phyloP scores from a whole-genome alignment of 2,329 filamentous ascomycete genomes.

The Cladosporium sp. region DNA sequence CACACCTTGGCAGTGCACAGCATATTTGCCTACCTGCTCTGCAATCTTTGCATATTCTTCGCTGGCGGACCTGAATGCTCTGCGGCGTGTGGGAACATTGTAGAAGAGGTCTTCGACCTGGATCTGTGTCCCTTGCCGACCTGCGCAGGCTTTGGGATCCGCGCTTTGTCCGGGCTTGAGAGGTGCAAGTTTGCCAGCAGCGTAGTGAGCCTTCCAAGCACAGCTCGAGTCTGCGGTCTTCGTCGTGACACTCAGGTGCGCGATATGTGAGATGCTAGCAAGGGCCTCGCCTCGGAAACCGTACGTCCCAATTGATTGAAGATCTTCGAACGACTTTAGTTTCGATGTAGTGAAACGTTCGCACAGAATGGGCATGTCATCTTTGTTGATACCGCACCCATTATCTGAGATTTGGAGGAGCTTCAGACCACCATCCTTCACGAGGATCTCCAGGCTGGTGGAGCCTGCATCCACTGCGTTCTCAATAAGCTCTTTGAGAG shows the following conservation, averaged over 20 bases:
- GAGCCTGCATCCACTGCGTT: constrained; percentile 97
- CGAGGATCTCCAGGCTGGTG: constrained; percentile 81
- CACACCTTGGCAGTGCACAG: constrained; percentile 85
- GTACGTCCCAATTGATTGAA: constrained; percentile 86
- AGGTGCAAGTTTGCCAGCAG: constrained; percentile 73
- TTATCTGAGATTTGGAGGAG: constrained; percentile 96
- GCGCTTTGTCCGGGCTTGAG: constrained; percentile 81
- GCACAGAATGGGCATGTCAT: constrained; percentile 86
- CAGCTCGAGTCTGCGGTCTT: constrained; percentile 83
- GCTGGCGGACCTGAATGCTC: constrained; percentile 83
- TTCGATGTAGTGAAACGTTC: constrained; percentile 97
- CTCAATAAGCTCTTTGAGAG: constrained; percentile 92
- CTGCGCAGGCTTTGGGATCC: constrained; percentile 83
- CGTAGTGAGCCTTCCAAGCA: constrained; percentile 87
- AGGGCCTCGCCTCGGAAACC: constrained; percentile 96
- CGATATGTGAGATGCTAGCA: constrained; percentile 97
- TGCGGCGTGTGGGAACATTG: constrained; percentile 82
- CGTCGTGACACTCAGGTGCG: constrained; percentile 90
- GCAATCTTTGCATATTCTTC: constrained; percentile 98
- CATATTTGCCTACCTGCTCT: constrained; percentile 88
- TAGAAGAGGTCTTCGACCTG: constrained; percentile 96
- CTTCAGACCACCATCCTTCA: constrained; percentile 94
- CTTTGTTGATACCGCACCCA: constrained; percentile 89
- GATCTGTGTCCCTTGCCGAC: constrained; percentile 87
- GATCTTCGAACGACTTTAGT: constrained; percentile 85